Percentiles rank a stretch among this genome's conserved stretches.
Evolutionary conservation across 495 filamentous ascomycete genomes (phyloP).

Genomic region (Cryomyces minteri): DNA sequence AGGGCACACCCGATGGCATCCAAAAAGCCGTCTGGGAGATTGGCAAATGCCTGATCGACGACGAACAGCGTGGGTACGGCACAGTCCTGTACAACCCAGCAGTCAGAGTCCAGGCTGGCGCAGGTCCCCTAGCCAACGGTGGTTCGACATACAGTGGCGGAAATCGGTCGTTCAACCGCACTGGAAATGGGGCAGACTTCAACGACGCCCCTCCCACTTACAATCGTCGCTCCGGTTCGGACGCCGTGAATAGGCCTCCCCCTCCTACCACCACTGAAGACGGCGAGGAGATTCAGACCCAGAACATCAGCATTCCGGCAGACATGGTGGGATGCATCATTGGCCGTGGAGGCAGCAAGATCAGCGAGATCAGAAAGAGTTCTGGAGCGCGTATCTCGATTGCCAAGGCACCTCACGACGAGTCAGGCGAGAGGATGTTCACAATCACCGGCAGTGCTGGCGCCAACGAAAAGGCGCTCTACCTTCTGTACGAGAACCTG

Average conservation of each 20-base stretch:
- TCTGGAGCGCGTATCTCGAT: conserved; percentile 96
- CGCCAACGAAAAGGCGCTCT: conserved; percentile 88
- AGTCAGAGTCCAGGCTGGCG: conserved; percentile 55
- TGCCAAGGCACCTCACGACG: conserved; percentile 93
- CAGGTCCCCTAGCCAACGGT: conserved; percentile 30
- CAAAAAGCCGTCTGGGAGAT: conserved; percentile 97
- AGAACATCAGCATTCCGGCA: conserved; percentile 97
- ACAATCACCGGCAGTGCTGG: conserved; percentile 88
- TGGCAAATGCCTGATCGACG: conserved; percentile 93
- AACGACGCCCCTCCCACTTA: conserved; percentile 55
- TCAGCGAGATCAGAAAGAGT: conserved; percentile 90
- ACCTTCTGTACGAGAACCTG: conserved; percentile 93
- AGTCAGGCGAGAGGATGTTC: conserved; percentile 97
- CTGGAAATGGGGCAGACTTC: conserved; percentile 94
- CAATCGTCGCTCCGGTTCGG: conserved; percentile 65
- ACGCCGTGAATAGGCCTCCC: conserved; percentile 45
- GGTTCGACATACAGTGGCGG: conserved; percentile 26
- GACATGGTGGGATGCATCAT: conserved; percentile 99
- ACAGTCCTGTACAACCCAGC: conserved; percentile 95
- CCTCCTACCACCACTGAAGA: conserved; percentile 81
- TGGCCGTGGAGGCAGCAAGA: conserved; percentile 82
- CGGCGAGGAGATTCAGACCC: conserved; percentile 92
- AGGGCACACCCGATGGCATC: conserved; percentile 82
- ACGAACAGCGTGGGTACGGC: conserved; percentile 89
- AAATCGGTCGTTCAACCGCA: conserved; percentile 66